Conservation (phyloP, 164 flowering plant genomes). For the Umbellularia californica region DNA sequence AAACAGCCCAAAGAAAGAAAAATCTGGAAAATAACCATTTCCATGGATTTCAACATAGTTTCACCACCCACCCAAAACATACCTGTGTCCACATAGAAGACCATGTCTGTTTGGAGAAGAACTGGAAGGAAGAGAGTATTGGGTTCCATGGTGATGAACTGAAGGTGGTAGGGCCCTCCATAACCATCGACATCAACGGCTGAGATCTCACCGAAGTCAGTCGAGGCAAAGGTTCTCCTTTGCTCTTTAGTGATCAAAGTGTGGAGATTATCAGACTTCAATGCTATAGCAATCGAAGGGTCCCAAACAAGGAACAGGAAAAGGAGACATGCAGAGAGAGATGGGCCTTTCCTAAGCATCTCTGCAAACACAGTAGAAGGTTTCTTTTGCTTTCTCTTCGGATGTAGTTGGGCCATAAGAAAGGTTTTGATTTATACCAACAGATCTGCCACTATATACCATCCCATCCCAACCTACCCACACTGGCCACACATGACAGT, state of each 20-base stretch:
- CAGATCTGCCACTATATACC: no score
- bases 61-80: not conserved
- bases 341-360: not conserved
- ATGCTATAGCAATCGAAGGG: not conserved
- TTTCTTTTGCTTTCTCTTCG: not conserved
- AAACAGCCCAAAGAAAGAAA: no score
- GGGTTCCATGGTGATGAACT: conserved; percentile 80
- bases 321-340: not conserved
- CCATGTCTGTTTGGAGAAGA: conserved; percentile 74
- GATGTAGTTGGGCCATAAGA: no score
- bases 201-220: conserved; percentile 61
- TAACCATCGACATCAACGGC: conserved; percentile 39
- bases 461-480: no score
- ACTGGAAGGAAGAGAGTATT: conserved; percentile 78
- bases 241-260: conserved; percentile 37
- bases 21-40: no score
- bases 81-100: conserved; percentile 79
- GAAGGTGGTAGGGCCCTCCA: conserved; percentile 48
- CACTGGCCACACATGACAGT: no score
- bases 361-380: not conserved
- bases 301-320: not conserved
- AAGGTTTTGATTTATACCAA: no score
- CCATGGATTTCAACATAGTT: no score
- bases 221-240: conserved; percentile 36
- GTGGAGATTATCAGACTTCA: conserved; percentile 2